Percentiles rank a stretch among this genome's conserved stretches.
These are phyloP conservation scores for Cytospora mali DNA, from an alignment of 2,329 filamentous ascomycete genomes.

Conservation along the genomic window DNA sequence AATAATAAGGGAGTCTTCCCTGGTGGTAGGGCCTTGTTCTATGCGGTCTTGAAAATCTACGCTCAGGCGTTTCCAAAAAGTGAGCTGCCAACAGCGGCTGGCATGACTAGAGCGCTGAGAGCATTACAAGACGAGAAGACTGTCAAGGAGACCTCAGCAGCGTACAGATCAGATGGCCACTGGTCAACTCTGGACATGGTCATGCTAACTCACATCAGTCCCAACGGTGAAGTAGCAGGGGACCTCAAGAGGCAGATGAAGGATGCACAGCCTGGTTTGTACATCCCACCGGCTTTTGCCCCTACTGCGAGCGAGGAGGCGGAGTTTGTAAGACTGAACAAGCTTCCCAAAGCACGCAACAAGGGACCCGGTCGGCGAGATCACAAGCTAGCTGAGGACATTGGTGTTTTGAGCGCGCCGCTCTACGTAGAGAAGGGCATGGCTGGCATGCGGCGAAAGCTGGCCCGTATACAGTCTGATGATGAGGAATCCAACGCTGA, in stretches of 20 bases:
- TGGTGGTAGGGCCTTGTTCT: conserved; percentile 53
- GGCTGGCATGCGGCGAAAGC: conserved; percentile 27
- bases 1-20: conserved; percentile 52
- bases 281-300: conserved; percentile 44
- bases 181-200: conserved; percentile 38
- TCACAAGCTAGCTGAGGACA: conserved; percentile 43
- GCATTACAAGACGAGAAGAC: conserved; percentile 38
- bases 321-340: conserved; percentile 35
- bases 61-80: conserved; percentile 43
- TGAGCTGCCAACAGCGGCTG: conserved; percentile 36
- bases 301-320: conserved; percentile 41
- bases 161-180: conserved; percentile 20
- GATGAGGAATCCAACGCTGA: conserved; percentile 22
- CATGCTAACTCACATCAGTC: conserved; percentile 45
- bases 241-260: conserved; percentile 51
- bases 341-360: conserved; percentile 31
- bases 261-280: conserved; percentile 48
- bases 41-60: conserved; percentile 51
- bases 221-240: conserved; percentile 46
- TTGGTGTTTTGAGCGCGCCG: conserved; percentile 54
- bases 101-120: conserved; percentile 30
- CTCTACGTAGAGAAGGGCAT: conserved; percentile 44
- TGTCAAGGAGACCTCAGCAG: conserved; percentile 23
- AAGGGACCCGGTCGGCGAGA: conserved; percentile 36
- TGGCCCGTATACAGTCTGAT: conserved; percentile 19